A percentile compares a stretch with the other conserved stretches of the same genome.
These are phyloP conservation scores for Bacterosira constricta DNA, from an alignment of 108 stramenopile genomes.

Conservation along the genomic window DNA sequence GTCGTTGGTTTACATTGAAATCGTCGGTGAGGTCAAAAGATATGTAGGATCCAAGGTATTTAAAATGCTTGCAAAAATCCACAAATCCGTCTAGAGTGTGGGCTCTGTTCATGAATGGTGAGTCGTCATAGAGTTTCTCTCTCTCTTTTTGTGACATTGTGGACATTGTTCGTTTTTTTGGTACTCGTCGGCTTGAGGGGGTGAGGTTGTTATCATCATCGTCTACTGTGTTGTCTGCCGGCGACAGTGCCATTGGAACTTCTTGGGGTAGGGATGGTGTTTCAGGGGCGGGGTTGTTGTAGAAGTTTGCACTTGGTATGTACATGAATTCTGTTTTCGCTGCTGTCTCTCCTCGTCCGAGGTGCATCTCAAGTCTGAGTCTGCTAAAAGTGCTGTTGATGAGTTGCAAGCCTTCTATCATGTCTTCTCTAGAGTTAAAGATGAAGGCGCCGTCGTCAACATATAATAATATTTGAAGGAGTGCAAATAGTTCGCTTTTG, in stretches of 20 bases:
- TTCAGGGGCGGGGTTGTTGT: neutral
- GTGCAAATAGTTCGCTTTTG: too few species aligned
- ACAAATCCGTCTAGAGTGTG: too few species aligned
- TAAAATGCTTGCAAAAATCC: too few species aligned
- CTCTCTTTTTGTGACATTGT: too few species aligned
- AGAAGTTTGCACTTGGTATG: slow-evolving; percentile 1
- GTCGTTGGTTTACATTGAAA: too few species aligned
- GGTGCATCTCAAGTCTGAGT: slow-evolving; percentile 12
- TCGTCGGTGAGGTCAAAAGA: too few species aligned
- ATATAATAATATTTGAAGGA: neutral
- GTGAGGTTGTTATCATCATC: too few species aligned
- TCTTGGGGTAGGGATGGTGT: too few species aligned
- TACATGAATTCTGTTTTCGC: slow-evolving; percentile 22
- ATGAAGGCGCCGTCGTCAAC: neutral
- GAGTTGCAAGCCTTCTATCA: neutral
- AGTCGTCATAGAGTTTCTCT: too few species aligned
- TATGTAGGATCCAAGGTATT: too few species aligned
- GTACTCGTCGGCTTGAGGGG: neutral
- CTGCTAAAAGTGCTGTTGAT: slow-evolving; percentile 15
- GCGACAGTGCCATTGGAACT: neutral
- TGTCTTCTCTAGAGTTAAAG: neutral
- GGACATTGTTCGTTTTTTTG: too few species aligned
- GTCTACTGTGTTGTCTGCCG: neutral
- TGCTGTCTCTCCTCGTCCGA: neutral
- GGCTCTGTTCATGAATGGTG: too few species aligned